phyloP scores from a whole-genome alignment of 139 green algal species.

The Auxenochlorella pyrenoidosa region DNA sequence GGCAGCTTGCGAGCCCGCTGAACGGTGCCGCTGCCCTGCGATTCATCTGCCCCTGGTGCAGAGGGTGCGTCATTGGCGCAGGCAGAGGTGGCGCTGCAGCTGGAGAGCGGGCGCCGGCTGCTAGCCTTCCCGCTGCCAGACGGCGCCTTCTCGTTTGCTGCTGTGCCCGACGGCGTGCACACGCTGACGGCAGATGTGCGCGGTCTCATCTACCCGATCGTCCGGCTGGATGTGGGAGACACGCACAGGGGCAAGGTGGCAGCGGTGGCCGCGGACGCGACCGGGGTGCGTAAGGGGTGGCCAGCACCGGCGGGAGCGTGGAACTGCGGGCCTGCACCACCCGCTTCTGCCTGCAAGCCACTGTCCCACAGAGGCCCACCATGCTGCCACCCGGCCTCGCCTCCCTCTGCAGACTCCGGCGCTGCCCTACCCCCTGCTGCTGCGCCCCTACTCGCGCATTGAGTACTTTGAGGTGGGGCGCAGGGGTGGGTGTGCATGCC shows the following conservation, averaged over 20 bases:
- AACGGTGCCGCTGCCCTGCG: too few species aligned
- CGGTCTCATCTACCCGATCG: slow-evolving; percentile 44
- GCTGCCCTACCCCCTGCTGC: slow-evolving; percentile 40
- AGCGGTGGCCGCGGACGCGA: background rate
- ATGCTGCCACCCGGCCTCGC: background rate
- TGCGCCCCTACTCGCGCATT: slow-evolving; percentile 29
- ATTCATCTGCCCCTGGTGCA: background rate
- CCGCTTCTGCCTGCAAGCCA: too few species aligned
- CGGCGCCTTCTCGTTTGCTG: slow-evolving; percentile 50
- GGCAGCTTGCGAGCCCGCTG: too few species aligned
- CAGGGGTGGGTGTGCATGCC: too few species aligned
- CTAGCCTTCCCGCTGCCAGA: slow-evolving; percentile 35
- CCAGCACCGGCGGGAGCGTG: background rate
- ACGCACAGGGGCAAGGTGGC: background rate
- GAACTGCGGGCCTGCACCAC: too few species aligned
- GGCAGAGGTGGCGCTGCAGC: slow-evolving; percentile 35
- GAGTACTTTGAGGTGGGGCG: slow-evolving; percentile 54
- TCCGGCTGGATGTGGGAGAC: slow-evolving; percentile 16
- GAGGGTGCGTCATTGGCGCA: background rate
- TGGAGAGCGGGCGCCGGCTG: slow-evolving; percentile 21
- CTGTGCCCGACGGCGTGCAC: slow-evolving; percentile 52
- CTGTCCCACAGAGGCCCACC: too few species aligned
- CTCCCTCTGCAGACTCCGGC: background rate
- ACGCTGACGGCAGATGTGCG: slow-evolving; percentile 37
- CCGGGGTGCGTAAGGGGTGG: background rate